Base-by-base conservation (phyloP, 2,329 filamentous ascomycete species). In the Curvularia verruculosa region DNA sequence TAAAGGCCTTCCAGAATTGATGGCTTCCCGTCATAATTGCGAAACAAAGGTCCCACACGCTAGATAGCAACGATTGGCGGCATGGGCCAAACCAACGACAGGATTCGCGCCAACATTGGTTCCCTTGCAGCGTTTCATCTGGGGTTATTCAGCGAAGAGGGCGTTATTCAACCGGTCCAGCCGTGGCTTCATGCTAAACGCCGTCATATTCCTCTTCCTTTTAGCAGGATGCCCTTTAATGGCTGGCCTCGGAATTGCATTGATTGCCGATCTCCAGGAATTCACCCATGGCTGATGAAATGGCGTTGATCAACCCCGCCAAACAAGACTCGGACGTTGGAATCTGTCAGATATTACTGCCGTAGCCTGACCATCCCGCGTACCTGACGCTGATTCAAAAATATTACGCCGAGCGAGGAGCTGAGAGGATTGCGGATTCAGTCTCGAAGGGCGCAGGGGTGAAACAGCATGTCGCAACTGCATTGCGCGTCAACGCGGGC, bases 31-130 rank as follows among this genome's bases (percentile, higher is more conserved):
- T 56, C 59, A 63, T 68, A 54, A 60, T 63, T 69, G 65, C 64
- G 63, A 70, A 69, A 65, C 61, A 54, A 52, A 52, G 59, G 66
- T 60, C 47, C 50, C 50, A 60, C 60, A 50, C 59, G 58, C 60
- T 56, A 60, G 62, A 65, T 49, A 62, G 65, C 52, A 65, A 65
- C 54, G 68, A 72, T 70, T 65, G 47, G 58, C 69, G 58, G 69
- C 63, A 73, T 71, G 70, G 68, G 71, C 64, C 60, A 69, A 66
- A 68, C 66, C 68, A 60, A 45, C 53, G 34, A 49, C 34, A 50
- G 64, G 57, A 54, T 61, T 63, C 56, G 58, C 60, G 50, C 60
- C 51, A 58, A 58, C 40, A 58, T 60, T 60, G 60, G 49, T 62
- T 60, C 58, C 50, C 36, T 59, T 41, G 39, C 13, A 26, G 31